Evolutionary conservation across 345 rosid genomes (phyloP).

Genomic region (Rhizophora apiculata): DNA sequence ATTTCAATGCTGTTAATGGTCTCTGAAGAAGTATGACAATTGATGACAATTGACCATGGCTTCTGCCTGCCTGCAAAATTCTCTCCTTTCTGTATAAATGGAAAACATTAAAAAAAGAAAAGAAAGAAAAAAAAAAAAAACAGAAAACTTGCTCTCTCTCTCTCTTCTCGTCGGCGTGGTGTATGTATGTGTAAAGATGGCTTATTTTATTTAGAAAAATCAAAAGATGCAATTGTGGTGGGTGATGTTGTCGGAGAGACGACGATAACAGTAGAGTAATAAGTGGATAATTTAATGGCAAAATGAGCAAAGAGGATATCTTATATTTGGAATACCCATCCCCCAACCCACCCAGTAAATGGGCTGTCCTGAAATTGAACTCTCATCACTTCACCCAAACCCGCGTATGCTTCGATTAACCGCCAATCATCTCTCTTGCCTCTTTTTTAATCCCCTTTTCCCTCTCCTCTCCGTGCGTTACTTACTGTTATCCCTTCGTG

Average conservation of each 20-base stretch:
- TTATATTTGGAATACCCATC: conserved; percentile 14
- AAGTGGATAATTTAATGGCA: neutral
- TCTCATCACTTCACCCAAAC: conserved; percentile 7
- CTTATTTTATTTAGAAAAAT: conserved; percentile 11
- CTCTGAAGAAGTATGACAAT: too few relatives aligned
- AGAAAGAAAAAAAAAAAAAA: neutral
- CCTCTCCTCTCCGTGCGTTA: neutral
- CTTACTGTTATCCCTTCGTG: neutral
- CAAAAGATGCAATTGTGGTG: neutral
- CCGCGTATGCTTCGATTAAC: neutral
- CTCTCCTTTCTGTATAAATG: too few relatives aligned
- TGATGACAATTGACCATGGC: too few relatives aligned
- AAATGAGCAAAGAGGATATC: neutral
- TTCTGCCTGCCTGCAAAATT: too few relatives aligned
- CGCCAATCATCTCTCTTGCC: conserved; percentile 7
- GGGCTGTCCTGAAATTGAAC: conserved; percentile 23
- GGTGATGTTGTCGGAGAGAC: conserved; percentile 15
- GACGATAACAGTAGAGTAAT: conserved; percentile 3
- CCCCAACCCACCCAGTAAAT: conserved; percentile 9
- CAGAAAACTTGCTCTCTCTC: neutral
- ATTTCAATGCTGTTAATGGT: too few relatives aligned
- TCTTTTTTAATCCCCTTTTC: conserved; percentile 11
- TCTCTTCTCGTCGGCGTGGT: too few relatives aligned
- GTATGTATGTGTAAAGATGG: conserved; percentile 2
- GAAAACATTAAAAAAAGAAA: too few relatives aligned